These are phyloP conservation scores for Suillus subalutaceus DNA, from an alignment of 768 basidiomycete species.

Conservation along the genomic window DNA sequence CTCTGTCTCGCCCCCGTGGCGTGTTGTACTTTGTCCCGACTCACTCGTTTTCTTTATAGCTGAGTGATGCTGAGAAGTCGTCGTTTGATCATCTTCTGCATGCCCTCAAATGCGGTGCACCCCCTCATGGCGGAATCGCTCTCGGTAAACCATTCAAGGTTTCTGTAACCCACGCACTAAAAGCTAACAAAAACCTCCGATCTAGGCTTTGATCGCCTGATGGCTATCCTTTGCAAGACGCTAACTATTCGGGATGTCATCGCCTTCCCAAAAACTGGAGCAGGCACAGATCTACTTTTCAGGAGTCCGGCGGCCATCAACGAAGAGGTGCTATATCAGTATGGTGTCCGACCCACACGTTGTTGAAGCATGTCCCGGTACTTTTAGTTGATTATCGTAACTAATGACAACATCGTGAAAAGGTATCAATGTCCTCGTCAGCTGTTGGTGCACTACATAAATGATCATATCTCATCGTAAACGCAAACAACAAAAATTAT, in stretches of 20 bases:
- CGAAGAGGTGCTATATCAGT: conserved; percentile 58
- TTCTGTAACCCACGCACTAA: conserved; percentile 20
- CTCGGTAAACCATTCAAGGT: conserved; percentile 57
- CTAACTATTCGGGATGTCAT: conserved; percentile 94
- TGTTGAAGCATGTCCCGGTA: conserved; percentile 12
- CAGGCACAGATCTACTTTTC: conserved; percentile 85
- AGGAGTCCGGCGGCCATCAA: conserved; percentile 75
- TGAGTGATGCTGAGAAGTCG: conserved; percentile 68
- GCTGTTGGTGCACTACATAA: neutral
- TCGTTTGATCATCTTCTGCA: conserved; percentile 86
- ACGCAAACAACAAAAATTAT: conserved; percentile 10
- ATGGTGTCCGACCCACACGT: conserved; percentile 52
- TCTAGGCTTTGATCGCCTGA: conserved; percentile 89
- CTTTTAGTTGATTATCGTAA: conserved; percentile 10
- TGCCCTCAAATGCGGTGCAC: conserved; percentile 87
- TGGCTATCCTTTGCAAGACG: conserved; percentile 87
- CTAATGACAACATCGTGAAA: conserved; percentile 17
- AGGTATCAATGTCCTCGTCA: conserved; percentile 5
- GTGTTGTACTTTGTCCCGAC: conserved; percentile 16
- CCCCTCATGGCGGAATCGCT: conserved; percentile 95
- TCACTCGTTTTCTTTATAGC: conserved; percentile 44
- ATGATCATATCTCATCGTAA: neutral
- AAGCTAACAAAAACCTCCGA: conserved; percentile 12
- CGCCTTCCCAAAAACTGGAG: conserved; percentile 91
- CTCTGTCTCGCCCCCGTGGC: conserved; percentile 11